Conservation (phyloP, 148 eudicot genomes). For the Limonium bicolor region DNA sequence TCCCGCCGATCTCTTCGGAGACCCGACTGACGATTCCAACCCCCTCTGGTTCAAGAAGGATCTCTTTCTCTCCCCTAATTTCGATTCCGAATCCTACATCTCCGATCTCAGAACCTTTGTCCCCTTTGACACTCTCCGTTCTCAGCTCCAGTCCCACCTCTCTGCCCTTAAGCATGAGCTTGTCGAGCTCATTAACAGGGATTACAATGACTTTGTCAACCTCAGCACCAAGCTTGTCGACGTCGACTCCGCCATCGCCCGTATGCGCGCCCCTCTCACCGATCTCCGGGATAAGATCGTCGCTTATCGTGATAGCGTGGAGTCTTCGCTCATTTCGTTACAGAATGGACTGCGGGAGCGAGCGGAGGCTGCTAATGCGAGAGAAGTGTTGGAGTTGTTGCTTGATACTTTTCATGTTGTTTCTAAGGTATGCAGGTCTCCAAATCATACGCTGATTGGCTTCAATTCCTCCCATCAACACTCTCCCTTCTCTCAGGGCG, state of each 20-base stretch:
- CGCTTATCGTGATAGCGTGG: constrained; percentile 38
- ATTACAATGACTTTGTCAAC: constrained; percentile 78
- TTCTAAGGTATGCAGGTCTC: constrained; percentile 44
- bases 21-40: constrained; percentile 39
- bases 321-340: constrained; percentile 35
- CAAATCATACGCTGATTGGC: background rate
- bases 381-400: constrained; percentile 70
- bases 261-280: constrained; percentile 83
- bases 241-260: constrained; percentile 57
- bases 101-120: constrained; percentile 94
- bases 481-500: too few species aligned
- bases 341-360: constrained; percentile 48
- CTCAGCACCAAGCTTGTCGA: constrained; percentile 77
- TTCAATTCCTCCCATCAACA: too few species aligned
- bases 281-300: constrained; percentile 71
- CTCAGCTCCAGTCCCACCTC: constrained; percentile 65
- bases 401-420: constrained; percentile 90
- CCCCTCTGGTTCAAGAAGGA: constrained; percentile 79
- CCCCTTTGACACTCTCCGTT: constrained; percentile 76
- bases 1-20: constrained; percentile 60
- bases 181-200: constrained; percentile 78
- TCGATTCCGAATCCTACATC: constrained; percentile 65
- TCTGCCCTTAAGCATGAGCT: constrained; percentile 57
- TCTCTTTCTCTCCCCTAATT: constrained; percentile 45
- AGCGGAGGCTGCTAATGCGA: constrained; percentile 45